Evolutionary conservation across 164 flowering plant genomes (phyloP).

Genomic region (Pachysandra terminalis): DNA sequence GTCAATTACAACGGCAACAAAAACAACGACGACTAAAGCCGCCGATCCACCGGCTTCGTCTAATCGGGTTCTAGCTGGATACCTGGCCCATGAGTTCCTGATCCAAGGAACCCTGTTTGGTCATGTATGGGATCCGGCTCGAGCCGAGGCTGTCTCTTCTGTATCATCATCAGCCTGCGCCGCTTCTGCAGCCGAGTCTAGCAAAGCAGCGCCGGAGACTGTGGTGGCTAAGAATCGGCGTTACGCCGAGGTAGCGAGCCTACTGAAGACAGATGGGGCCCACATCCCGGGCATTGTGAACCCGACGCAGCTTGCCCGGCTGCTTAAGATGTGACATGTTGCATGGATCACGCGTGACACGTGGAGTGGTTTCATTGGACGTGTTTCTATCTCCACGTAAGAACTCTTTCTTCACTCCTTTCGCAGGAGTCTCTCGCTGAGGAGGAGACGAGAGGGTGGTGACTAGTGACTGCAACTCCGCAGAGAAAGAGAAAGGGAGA

Average conservation of each 20-base stretch:
- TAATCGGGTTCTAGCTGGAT: conserved; percentile 78
- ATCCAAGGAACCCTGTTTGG: conserved; percentile 69
- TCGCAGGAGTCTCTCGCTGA: no score
- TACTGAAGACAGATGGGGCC: conserved; percentile 66
- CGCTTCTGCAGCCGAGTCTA: no score
- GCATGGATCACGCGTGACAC: background rate
- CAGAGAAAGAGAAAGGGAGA: no score
- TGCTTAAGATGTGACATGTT: conserved; percentile 53
- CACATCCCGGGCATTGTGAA: conserved; percentile 73
- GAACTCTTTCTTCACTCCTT: background rate
- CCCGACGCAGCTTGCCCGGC: conserved; percentile 74
- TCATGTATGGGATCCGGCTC: conserved; percentile 54
- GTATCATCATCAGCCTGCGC: no score
- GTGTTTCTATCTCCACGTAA: background rate
- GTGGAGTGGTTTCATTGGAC: conserved; percentile 12
- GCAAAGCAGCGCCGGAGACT: conserved; percentile 3
- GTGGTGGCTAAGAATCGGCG: conserved; percentile 16
- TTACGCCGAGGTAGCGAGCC: conserved; percentile 62
- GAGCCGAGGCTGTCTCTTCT: conserved; percentile 39
- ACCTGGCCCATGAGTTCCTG: conserved; percentile 75
- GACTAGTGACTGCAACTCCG: no score
- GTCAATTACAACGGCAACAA: conserved; percentile 14
- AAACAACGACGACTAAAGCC: conserved; percentile 8
- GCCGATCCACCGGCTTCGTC: conserved; percentile 20
- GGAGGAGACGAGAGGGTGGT: no score